A percentile compares a stretch with the other conserved stretches of the same genome.
Evolutionary conservation across 768 basidiomycete species (phyloP).

Genomic region (Tricholomella constricta): DNA sequence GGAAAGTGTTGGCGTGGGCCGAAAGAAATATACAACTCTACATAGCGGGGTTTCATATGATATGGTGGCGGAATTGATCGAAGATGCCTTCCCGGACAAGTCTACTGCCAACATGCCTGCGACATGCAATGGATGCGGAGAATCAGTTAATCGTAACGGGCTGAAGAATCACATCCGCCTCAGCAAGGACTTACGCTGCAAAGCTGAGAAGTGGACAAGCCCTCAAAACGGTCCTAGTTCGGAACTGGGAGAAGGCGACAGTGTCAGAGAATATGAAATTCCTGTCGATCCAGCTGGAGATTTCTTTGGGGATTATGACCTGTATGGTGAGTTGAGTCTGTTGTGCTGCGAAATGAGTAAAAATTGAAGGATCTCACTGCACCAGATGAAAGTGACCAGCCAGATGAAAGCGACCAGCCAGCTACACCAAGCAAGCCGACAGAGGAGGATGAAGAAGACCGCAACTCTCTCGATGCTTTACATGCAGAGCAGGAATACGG

Average conservation of each 20-base stretch:
- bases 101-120: background rate
- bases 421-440: background rate
- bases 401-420: background rate
- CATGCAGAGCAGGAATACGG: background rate
- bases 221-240: background rate
- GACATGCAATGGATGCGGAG: no score
- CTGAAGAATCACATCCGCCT: slow-evolving; percentile 1
- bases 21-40: background rate
- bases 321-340: no score
- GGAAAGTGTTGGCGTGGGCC: background rate
- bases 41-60: no score
- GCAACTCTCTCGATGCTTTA: no score
- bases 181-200: background rate
- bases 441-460: no score
- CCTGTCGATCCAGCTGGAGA: no score
- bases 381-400: background rate
- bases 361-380: background rate
- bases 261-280: no score
- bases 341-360: no score
- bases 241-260: no score
- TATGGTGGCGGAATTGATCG: background rate
- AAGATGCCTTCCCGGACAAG: background rate
- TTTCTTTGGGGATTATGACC: no score
- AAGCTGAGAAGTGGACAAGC: background rate
- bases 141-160: slow-evolving; percentile 4